These are phyloP conservation scores for Fusarium continuum DNA, from an alignment of 2,329 filamentous ascomycete species.

Conservation along the genomic window DNA sequence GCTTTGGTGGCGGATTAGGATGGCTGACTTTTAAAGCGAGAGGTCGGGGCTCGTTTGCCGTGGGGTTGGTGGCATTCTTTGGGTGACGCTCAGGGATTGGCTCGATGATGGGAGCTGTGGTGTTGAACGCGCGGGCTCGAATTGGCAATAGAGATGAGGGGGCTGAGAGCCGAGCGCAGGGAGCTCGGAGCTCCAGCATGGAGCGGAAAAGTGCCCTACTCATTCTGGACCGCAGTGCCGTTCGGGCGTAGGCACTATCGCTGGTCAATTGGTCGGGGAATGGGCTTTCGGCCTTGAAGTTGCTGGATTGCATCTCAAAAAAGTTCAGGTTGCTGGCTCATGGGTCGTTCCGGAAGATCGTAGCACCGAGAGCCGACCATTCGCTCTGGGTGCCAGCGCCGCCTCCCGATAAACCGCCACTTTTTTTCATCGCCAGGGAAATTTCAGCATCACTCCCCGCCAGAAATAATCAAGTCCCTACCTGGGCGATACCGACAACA, in stretches of 20 bases:
- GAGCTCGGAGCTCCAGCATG: slow-evolving; percentile 66
- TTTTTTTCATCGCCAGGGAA: slow-evolving; percentile 44
- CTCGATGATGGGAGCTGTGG: slow-evolving; percentile 59
- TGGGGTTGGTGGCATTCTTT: slow-evolving; percentile 53
- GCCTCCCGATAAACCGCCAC: slow-evolving; percentile 42
- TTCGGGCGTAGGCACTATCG: slow-evolving; percentile 38
- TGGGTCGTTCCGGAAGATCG: slow-evolving; percentile 45
- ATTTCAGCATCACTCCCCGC: slow-evolving; percentile 41
- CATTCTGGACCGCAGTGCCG: slow-evolving; percentile 53
- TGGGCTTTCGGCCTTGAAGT: slow-evolving; percentile 31
- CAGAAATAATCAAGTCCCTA: slow-evolving; percentile 33
- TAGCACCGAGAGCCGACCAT: slow-evolving; percentile 46
- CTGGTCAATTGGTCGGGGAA: slow-evolving; percentile 32
- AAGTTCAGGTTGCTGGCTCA: slow-evolving; percentile 37
- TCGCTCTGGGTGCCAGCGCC: slow-evolving; percentile 10
- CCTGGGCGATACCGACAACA: slow-evolving; percentile 44
- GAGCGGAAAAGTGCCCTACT: slow-evolving; percentile 71
- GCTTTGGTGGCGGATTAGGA: slow-evolving; percentile 47
- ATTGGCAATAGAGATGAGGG: slow-evolving; percentile 42
- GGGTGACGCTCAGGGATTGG: slow-evolving; percentile 46
- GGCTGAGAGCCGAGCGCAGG: slow-evolving; percentile 43
- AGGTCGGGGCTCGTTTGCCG: slow-evolving; percentile 46
- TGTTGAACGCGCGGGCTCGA: slow-evolving; percentile 44
- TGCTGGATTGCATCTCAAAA: slow-evolving; percentile 34
- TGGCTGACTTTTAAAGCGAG: slow-evolving; percentile 54